Conservation (phyloP, 257 asterid genomes). For the Solanum microdontum region DNA sequence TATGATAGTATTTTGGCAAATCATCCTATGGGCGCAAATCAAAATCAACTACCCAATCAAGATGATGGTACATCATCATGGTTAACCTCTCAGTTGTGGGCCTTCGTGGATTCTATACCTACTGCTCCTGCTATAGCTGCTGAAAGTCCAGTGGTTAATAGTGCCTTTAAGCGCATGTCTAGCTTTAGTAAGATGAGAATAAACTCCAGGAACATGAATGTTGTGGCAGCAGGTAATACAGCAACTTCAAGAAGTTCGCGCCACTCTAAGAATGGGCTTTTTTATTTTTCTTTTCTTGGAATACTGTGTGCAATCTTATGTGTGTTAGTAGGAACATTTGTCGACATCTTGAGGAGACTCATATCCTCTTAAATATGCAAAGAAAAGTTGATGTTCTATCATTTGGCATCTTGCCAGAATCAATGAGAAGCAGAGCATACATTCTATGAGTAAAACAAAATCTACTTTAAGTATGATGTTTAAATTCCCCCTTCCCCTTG, state of each 20-base stretch:
- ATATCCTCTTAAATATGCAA: constrained; percentile 14
- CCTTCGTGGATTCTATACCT: constrained; percentile 98
- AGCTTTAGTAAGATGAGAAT: constrained; percentile 71
- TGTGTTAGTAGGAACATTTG: constrained; percentile 36
- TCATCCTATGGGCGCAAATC: constrained; percentile 40
- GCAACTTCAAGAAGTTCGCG: constrained; percentile 36
- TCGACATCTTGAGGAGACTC: constrained; percentile 6
- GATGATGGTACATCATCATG: constrained; percentile 63
- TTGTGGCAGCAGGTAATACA: constrained; percentile 49
- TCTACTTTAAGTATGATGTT: not conserved
- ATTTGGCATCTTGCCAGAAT: constrained; percentile 10
- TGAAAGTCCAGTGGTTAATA: constrained; percentile 62
- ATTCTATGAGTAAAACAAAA: not conserved
- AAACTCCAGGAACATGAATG: constrained; percentile 31
- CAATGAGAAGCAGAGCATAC: constrained; percentile 5
- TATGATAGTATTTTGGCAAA: constrained; percentile 29
- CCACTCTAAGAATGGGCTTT: constrained; percentile 35
- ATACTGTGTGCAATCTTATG: constrained; percentile 64
- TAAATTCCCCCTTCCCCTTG: not conserved
- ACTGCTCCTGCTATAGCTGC: constrained; percentile 94
- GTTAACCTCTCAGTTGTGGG: constrained; percentile 71
- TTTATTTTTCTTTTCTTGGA: constrained; percentile 54
- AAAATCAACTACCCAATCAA: constrained; percentile 24
- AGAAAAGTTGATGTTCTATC: constrained; percentile 6
- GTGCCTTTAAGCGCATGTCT: constrained; percentile 69